phyloP scores from a whole-genome alignment of 2,329 filamentous ascomycete genomes.

The Cladosporium sp. region DNA sequence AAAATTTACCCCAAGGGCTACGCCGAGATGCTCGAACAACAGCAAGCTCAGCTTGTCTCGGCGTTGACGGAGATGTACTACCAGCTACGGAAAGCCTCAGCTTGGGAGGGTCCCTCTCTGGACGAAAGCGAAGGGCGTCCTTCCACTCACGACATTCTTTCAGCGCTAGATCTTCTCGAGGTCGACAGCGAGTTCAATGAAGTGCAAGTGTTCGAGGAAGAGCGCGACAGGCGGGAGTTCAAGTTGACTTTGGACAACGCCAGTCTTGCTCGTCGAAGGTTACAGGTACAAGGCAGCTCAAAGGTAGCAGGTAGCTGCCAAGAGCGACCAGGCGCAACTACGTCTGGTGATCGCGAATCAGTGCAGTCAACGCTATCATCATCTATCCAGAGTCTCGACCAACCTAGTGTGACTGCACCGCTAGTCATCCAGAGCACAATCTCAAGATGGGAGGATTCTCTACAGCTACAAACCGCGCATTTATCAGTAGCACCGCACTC shows the following conservation, averaged over 20 bases:
- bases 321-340: slow-evolving; percentile 34
- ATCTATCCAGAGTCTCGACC: slow-evolving; percentile 33
- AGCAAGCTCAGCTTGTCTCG: slow-evolving; percentile 63
- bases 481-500: slow-evolving; percentile 27
- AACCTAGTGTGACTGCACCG: slow-evolving; percentile 32
- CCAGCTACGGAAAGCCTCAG: slow-evolving; percentile 53
- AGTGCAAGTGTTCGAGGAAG: slow-evolving; percentile 60
- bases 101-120: slow-evolving; percentile 58
- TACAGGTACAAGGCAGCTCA: slow-evolving; percentile 59
- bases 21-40: slow-evolving; percentile 68
- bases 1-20: slow-evolving; percentile 70
- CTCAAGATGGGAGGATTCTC: slow-evolving; percentile 21
- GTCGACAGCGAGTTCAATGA: slow-evolving; percentile 48
- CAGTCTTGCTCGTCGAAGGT: slow-evolving; percentile 50
- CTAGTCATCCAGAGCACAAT: slow-evolving; percentile 31
- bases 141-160: slow-evolving; percentile 65
- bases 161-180: slow-evolving; percentile 60
- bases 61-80: slow-evolving; percentile 64
- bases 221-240: slow-evolving; percentile 57
- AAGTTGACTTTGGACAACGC: slow-evolving; percentile 56
- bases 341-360: slow-evolving; percentile 34
- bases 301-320: slow-evolving; percentile 58
- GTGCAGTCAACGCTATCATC: slow-evolving; percentile 35
- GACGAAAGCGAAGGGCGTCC: slow-evolving; percentile 59
- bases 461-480: neutral